Evolutionary conservation across 108 stramenopile species (phyloP).

Genomic region (Nitzschia sp.): DNA sequence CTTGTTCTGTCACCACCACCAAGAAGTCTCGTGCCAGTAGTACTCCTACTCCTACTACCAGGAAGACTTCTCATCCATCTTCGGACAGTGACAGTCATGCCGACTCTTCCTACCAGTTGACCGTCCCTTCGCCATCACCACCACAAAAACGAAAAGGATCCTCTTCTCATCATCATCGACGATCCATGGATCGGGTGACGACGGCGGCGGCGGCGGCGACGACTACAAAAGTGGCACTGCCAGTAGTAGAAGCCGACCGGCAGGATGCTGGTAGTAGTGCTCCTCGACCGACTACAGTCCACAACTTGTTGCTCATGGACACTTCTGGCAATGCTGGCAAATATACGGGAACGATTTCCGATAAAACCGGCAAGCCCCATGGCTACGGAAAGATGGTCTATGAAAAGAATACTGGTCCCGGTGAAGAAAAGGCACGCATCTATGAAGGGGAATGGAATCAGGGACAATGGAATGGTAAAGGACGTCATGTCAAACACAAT

Average conservation of each 20-base stretch:
- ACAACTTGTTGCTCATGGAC: neutral
- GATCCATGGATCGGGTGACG: too few species aligned
- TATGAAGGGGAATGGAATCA: slow-evolving; percentile 32
- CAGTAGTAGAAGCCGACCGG: too few species aligned
- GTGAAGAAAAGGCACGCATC: neutral
- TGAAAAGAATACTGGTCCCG: neutral
- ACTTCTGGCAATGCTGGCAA: slow-evolving; percentile 1
- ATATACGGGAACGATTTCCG: slow-evolving; percentile 14
- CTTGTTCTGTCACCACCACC: too few species aligned
- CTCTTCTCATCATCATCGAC: too few species aligned
- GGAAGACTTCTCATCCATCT: too few species aligned
- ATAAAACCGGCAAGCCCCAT: slow-evolving; percentile 11
- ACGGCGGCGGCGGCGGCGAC: neutral
- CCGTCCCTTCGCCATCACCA: neutral
- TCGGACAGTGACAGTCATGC: too few species aligned
- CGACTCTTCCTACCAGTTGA: neutral
- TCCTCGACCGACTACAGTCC: too few species aligned
- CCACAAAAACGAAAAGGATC: neutral
- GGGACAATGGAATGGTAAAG: slow-evolving; percentile 26
- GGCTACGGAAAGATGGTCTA: slow-evolving; percentile 12
- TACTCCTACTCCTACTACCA: too few species aligned
- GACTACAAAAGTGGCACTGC: neutral
- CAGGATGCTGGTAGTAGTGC: neutral
- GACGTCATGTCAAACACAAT: slow-evolving; percentile 16
- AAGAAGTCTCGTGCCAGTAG: too few species aligned